Percentiles rank a stretch among this genome's conserved stretches.
Conservation (phyloP, 495 filamentous ascomycete species). For the Podospora australis region DNA sequence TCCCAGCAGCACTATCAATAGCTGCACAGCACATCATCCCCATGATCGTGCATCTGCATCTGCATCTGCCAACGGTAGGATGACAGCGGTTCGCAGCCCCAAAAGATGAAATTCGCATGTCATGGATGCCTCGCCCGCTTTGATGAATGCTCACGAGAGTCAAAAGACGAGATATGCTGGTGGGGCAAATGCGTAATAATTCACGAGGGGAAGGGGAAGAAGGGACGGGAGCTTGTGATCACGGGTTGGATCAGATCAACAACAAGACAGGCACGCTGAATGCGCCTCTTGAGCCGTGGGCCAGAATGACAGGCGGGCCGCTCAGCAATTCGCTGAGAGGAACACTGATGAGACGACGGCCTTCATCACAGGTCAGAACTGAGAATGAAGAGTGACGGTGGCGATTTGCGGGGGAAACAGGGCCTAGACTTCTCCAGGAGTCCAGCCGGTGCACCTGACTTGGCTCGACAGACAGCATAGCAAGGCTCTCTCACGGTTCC, state of each 20-base stretch:
- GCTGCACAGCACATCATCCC: neutral
- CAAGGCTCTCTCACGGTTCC: constrained; percentile 31
- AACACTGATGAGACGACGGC: constrained; percentile 7
- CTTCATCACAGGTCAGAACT: no score
- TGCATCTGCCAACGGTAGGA: no score
- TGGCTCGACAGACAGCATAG: constrained; percentile 7
- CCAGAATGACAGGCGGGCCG: constrained; percentile 15
- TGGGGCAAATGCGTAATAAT: constrained; percentile 8
- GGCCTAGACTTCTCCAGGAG: constrained; percentile 13
- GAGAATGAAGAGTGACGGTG: constrained; percentile 17
- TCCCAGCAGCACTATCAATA: neutral
- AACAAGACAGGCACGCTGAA: constrained; percentile 1
- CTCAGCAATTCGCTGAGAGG: constrained; percentile 14
- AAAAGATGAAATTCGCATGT: no score
- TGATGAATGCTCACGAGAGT: no score
- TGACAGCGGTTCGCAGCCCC: no score
- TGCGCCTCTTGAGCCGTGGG: constrained; percentile 9
- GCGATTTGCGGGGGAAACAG: constrained; percentile 27
- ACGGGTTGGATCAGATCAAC: constrained; percentile 8
- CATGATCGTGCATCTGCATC: no score
- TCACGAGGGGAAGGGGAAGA: constrained; percentile 12
- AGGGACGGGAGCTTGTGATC: constrained; percentile 20
- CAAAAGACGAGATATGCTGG: constrained; percentile 1
- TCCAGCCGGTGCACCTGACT: constrained; percentile 25
- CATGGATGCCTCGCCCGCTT: no score